Conservation (phyloP, 352 stramenopile species). For the Pythium vanterpoolii region DNA sequence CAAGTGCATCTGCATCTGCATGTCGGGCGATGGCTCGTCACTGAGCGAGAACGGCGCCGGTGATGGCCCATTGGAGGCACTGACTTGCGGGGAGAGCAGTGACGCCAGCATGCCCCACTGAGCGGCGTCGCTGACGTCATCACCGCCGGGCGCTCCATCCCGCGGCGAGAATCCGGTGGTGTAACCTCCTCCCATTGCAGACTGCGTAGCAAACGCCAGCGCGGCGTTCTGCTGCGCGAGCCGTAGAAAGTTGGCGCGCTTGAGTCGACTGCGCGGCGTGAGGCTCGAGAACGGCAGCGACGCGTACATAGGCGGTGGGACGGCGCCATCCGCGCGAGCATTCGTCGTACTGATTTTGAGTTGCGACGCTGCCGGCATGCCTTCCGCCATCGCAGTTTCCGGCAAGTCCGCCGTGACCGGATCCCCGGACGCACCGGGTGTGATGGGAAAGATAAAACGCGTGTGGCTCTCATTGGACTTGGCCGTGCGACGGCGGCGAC, state of each 20-base stretch:
- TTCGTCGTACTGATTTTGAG: background rate
- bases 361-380: background rate
- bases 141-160: background rate
- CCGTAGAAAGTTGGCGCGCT: background rate
- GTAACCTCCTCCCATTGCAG: background rate
- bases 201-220: background rate
- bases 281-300: slow-evolving; percentile 4
- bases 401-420: background rate
- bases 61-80: slow-evolving; percentile 5
- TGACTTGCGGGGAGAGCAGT: slow-evolving; percentile 67
- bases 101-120: slow-evolving; percentile 77
- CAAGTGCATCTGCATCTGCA: slow-evolving; percentile 84
- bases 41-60: slow-evolving; percentile 59
- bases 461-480: slow-evolving; percentile 21
- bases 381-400: background rate
- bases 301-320: background rate
- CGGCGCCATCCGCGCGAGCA: background rate
- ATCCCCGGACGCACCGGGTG: background rate
- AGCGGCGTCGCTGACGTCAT: slow-evolving; percentile 46
- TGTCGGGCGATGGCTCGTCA: slow-evolving; percentile 34
- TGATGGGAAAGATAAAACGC: slow-evolving; percentile 25
- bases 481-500: slow-evolving; percentile 34
- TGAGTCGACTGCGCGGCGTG: slow-evolving; percentile 3
- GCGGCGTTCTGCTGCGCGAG: slow-evolving; percentile 1
- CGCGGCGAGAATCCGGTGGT: background rate